A percentile compares a stretch with the other conserved stretches of the same genome.
Conservation (phyloP, 495 filamentous ascomycete genomes). For the Podospora didyma region DNA sequence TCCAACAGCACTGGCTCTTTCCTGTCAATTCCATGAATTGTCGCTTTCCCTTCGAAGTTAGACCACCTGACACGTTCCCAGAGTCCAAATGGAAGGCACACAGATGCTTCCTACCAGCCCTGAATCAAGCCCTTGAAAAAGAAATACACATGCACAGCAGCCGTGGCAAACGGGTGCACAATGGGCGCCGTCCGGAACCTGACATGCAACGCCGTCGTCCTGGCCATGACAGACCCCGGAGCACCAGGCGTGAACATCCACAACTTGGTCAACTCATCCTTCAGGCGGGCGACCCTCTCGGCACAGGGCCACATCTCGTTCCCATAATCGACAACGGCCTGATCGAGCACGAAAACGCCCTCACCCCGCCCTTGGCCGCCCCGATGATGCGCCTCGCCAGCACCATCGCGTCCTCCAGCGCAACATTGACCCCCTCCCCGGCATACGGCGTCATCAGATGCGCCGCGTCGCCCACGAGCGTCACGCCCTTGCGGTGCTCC, state of each 20-base stretch:
- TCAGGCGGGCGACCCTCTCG: constrained; percentile 27
- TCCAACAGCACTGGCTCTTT: no score
- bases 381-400: constrained; percentile 38
- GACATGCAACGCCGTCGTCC: constrained; percentile 10
- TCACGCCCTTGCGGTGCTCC: constrained; percentile 43
- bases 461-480: constrained; percentile 56
- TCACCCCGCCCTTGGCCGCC: constrained; percentile 13
- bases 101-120: neutral
- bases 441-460: constrained; percentile 59
- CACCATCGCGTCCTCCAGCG: constrained; percentile 54
- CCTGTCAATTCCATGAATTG: no score
- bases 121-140: constrained; percentile 1
- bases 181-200: constrained; percentile 10
- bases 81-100: no score
- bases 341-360: constrained; percentile 19
- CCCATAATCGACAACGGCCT: constrained; percentile 26
- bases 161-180: constrained; percentile 13
- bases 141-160: constrained; percentile 3
- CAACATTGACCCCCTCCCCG: constrained; percentile 56
- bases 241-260: constrained; percentile 25
- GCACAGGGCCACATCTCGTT: constrained; percentile 31
- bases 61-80: no score
- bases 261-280: constrained; percentile 22
- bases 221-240: constrained; percentile 15
- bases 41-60: neutral